Conservation (phyloP, 2,329 filamentous ascomycete species). For the Trichoderma guizhouense region DNA sequence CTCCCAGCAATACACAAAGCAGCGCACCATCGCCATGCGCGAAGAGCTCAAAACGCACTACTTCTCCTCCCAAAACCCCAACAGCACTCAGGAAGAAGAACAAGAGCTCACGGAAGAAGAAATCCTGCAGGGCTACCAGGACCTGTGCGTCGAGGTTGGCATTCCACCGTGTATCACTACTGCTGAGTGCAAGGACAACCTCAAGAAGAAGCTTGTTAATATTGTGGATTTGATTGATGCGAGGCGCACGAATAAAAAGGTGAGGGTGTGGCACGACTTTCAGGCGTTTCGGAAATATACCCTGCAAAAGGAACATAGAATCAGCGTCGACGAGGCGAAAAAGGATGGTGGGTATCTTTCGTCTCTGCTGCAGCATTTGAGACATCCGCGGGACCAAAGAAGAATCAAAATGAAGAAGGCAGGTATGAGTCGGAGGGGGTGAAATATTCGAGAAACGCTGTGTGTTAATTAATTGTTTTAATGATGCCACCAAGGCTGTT, state of each 20-base stretch:
- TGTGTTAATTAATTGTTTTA: not conserved
- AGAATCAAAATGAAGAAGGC: not conserved
- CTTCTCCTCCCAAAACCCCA: conserved; percentile 20
- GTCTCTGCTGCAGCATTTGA: conserved; percentile 18
- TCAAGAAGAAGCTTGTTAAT: conserved; percentile 31
- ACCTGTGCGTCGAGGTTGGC: conserved; percentile 29
- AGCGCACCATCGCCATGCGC: conserved; percentile 33
- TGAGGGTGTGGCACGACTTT: conserved; percentile 30
- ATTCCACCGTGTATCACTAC: conserved; percentile 22
- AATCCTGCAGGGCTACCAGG: conserved; percentile 27
- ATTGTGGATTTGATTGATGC: conserved; percentile 33
- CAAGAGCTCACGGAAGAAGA: conserved; percentile 21
- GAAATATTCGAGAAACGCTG: not conserved
- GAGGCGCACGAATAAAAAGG: conserved; percentile 24
- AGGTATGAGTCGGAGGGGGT: not conserved
- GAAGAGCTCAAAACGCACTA: conserved; percentile 30
- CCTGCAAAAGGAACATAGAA: conserved; percentile 22
- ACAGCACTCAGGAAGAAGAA: not conserved
- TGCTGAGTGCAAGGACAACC: conserved; percentile 23
- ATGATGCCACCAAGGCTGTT: not conserved
- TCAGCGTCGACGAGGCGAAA: conserved; percentile 26
- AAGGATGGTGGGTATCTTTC: conserved; percentile 23
- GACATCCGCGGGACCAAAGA: not conserved
- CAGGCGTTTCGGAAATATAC: conserved; percentile 27
- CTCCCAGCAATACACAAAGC: conserved; percentile 12